Percentiles rank a stretch among this genome's conserved stretches.
phyloP scores from a whole-genome alignment of 257 asterid genomes.

The Jacaranda mimosifolia region DNA sequence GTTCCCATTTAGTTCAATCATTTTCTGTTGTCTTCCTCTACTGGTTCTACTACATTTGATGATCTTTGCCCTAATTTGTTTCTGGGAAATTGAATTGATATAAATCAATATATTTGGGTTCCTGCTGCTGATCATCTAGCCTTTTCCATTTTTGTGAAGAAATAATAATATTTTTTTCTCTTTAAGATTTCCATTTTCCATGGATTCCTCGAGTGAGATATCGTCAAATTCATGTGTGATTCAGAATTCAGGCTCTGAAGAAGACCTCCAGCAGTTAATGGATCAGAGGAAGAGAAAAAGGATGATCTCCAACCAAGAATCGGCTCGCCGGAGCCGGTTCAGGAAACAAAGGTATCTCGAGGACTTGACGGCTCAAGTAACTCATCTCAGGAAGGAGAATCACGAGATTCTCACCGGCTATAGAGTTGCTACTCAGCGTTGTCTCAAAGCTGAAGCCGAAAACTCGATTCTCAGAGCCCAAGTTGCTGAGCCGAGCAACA shows the following conservation, averaged over 20 bases:
- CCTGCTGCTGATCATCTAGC: no score
- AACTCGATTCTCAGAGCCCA: slow-evolving; percentile 61
- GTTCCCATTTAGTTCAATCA: slow-evolving; percentile 73
- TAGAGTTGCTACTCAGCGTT: slow-evolving; percentile 52
- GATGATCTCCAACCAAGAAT: slow-evolving; percentile 71
- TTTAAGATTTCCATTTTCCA: not conserved
- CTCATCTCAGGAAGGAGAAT: slow-evolving; percentile 50
- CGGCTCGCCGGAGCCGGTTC: slow-evolving; percentile 70
- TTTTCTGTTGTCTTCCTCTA: slow-evolving; percentile 75
- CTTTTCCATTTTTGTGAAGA: not conserved
- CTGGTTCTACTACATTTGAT: slow-evolving; percentile 78
- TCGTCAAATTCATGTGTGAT: slow-evolving; percentile 52
- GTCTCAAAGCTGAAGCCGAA: slow-evolving; percentile 57
- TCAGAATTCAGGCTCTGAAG: slow-evolving; percentile 62
- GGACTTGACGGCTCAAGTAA: slow-evolving; percentile 56
- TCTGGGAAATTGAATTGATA: no score
- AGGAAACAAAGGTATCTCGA: slow-evolving; percentile 69
- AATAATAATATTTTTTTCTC: not conserved
- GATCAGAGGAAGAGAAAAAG: slow-evolving; percentile 66
- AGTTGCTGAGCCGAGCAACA: slow-evolving; percentile 53
- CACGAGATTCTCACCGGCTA: slow-evolving; percentile 47
- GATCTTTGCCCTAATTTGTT: slow-evolving; percentile 24
- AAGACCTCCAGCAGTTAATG: slow-evolving; percentile 43
- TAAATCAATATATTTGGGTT: no score
- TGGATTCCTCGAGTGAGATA: slow-evolving; percentile 60